A percentile compares a stretch with the other conserved stretches of the same genome.
Conservation (phyloP, 352 stramenopile genomes). For the Pythium aquatile region DNA sequence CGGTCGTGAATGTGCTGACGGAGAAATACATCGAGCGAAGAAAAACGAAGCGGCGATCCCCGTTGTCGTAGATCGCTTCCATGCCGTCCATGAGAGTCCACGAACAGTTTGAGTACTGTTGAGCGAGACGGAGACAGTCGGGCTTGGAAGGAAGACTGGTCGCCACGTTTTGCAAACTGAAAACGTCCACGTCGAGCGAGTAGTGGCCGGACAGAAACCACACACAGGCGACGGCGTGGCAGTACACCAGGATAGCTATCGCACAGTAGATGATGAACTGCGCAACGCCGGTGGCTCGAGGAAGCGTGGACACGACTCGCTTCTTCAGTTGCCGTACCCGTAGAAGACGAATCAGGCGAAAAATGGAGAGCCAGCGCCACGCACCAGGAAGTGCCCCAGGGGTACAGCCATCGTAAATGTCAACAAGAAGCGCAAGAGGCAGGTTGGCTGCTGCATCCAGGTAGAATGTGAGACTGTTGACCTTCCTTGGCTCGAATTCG, state of each 20-base stretch:
- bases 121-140: slow-evolving; percentile 28
- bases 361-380: slow-evolving; percentile 24
- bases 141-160: slow-evolving; percentile 13
- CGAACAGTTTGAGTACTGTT: slow-evolving; percentile 28
- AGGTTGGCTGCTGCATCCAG: slow-evolving; percentile 26
- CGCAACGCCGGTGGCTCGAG: slow-evolving; percentile 18
- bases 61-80: slow-evolving; percentile 13
- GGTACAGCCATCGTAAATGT: slow-evolving; percentile 26
- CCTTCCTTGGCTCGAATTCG: slow-evolving; percentile 21
- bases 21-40: slow-evolving; percentile 35
- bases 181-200: slow-evolving; percentile 4
- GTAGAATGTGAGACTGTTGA: slow-evolving; percentile 20
- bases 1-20: slow-evolving; percentile 34
- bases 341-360: slow-evolving; percentile 29
- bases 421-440: slow-evolving; percentile 25
- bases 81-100: slow-evolving; percentile 32
- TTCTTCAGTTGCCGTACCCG: slow-evolving; percentile 26
- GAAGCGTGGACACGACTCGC: slow-evolving; percentile 17
- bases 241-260: slow-evolving; percentile 32
- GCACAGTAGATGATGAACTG: slow-evolving; percentile 35
- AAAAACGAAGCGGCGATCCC: slow-evolving; percentile 20
- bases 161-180: background rate
- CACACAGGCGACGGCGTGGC: slow-evolving; percentile 27
- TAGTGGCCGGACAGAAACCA: slow-evolving; percentile 30
- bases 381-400: slow-evolving; percentile 6